Evolutionary conservation across 2,329 filamentous ascomycete genomes (phyloP).

Genomic region (Rutstroemia sp.): DNA sequence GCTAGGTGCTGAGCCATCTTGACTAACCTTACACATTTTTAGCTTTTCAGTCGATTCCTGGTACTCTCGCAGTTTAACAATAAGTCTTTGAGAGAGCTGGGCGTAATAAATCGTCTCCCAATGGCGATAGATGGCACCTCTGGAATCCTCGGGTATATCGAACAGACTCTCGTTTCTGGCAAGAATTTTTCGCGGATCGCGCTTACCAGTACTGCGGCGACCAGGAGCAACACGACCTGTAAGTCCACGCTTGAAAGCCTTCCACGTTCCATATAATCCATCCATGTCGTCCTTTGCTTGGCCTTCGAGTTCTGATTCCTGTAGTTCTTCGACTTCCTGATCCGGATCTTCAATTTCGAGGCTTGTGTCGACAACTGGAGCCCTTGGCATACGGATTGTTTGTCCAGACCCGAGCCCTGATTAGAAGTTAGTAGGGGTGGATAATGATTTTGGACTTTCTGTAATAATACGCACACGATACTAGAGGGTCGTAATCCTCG

Average conservation of each 20-base stretch:
- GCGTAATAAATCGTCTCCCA: constrained; percentile 22
- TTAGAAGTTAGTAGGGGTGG: constrained; percentile 1
- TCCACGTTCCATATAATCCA: constrained; percentile 19
- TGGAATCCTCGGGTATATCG: constrained; percentile 18
- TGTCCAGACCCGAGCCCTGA: constrained; percentile 22
- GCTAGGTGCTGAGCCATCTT: no score
- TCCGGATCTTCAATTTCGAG: constrained; percentile 25
- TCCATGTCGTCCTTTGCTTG: constrained; percentile 18
- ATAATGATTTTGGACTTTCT: not conserved
- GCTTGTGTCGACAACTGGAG: constrained; percentile 20
- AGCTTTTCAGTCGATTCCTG: constrained; percentile 13
- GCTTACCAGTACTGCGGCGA: constrained; percentile 4
- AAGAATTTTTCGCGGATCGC: constrained; percentile 18
- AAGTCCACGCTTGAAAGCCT: constrained; percentile 19
- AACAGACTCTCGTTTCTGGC: constrained; percentile 18
- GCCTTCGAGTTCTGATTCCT: constrained; percentile 18
- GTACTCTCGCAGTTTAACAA: constrained; percentile 16
- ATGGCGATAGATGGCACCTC: constrained; percentile 28
- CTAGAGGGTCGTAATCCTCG: constrained; percentile 6
- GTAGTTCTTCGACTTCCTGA: constrained; percentile 23
- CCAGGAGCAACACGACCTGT: constrained; percentile 19
- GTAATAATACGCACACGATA: constrained; percentile 14
- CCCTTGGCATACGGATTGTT: constrained; percentile 17
- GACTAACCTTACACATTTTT: constrained; percentile 20
- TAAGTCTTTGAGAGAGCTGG: constrained; percentile 15